Percentiles rank a stretch among this genome's conserved stretches.
These are phyloP conservation scores for Domatiomyces catenatus DNA, from an alignment of 2,329 filamentous ascomycete species.

Conservation along the genomic window DNA sequence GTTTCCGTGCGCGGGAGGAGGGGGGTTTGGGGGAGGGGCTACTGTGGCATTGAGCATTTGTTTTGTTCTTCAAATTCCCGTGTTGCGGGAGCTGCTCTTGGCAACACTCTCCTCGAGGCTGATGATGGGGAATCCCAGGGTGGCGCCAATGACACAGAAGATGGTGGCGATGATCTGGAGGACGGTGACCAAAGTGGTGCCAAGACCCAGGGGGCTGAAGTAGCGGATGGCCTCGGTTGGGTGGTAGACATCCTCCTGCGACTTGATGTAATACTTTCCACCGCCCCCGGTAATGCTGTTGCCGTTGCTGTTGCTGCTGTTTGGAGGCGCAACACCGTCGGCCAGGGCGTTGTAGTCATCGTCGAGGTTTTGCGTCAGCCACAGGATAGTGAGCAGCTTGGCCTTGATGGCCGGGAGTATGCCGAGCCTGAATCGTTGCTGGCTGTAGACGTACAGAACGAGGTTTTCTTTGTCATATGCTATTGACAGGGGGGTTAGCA, in stretches of 20 bases:
- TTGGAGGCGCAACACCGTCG: constrained; percentile 19
- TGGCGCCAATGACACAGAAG: constrained; percentile 47
- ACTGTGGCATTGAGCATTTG: no score
- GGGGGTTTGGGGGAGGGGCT: no score
- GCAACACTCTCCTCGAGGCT: not conserved
- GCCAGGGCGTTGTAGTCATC: not conserved
- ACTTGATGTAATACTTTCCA: constrained; percentile 49
- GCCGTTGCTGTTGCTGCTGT: constrained; percentile 2
- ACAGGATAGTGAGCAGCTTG: constrained; percentile 51
- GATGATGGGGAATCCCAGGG: constrained; percentile 17
- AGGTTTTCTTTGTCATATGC: constrained; percentile 54
- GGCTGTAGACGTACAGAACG: constrained; percentile 56
- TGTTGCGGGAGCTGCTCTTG: not conserved
- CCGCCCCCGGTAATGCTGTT: constrained; percentile 15
- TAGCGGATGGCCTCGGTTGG: constrained; percentile 62
- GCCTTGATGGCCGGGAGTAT: constrained; percentile 60
- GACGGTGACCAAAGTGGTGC: constrained; percentile 39
- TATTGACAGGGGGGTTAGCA: constrained; percentile 18
- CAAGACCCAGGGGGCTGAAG: constrained; percentile 44
- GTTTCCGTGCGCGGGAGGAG: no score
- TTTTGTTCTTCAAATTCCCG: no score
- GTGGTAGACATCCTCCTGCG: constrained; percentile 73
- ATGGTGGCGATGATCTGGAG: constrained; percentile 52
- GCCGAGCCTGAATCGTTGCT: constrained; percentile 64
- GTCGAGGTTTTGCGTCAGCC: constrained; percentile 31